Evolutionary conservation across 192 early-diverging fungal species (phyloP).

Genomic region (Entomortierella parvispora): DNA sequence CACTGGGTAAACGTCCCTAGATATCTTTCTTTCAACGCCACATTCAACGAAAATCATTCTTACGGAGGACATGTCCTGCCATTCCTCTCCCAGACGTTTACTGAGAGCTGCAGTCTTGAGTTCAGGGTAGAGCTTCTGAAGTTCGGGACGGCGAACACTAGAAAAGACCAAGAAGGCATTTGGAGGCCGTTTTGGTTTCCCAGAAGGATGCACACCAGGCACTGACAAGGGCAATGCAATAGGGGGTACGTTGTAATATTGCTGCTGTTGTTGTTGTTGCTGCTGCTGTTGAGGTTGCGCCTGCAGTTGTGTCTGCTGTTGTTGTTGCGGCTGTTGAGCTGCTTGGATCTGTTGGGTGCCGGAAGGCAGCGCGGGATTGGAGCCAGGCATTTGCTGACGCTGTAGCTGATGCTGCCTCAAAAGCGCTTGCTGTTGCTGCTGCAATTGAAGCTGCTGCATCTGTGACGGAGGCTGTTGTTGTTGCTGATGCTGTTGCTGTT

Average conservation of each 20-base stretch:
- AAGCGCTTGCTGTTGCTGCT: constrained; percentile 17
- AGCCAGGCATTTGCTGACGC: constrained; percentile 4
- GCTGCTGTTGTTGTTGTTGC: constrained; percentile 23
- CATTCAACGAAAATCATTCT: constrained; percentile 2
- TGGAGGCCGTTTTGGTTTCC: constrained; percentile 69
- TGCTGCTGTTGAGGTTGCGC: constrained; percentile 1
- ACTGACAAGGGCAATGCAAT: constrained; percentile 8
- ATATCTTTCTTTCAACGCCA: too few species aligned
- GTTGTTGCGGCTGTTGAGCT: constrained; percentile 24
- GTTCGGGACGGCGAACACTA: constrained; percentile 70
- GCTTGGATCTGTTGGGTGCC: constrained; percentile 3
- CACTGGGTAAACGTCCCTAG: too few species aligned
- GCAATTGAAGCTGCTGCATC: constrained; percentile 14
- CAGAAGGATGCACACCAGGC: constrained; percentile 30
- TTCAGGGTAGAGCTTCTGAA: constrained; percentile 65
- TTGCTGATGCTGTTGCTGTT: constrained; percentile 32
- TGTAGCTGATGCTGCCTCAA: constrained; percentile 17
- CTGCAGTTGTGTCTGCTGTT: constrained; percentile 16
- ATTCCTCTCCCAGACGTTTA: constrained; percentile 73
- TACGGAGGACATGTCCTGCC: constrained; percentile 62
- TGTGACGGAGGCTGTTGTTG: constrained; percentile 3
- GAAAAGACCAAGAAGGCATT: constrained; percentile 77
- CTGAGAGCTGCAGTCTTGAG: constrained; percentile 73
- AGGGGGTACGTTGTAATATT: constrained; percentile 15
- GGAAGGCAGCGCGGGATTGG: constrained; percentile 1